A percentile compares a stretch with the other conserved stretches of the same genome.
These are phyloP conservation scores for Hymenoscyphus repandus DNA, from an alignment of 2,329 filamentous ascomycete species.

Conservation along the genomic window DNA sequence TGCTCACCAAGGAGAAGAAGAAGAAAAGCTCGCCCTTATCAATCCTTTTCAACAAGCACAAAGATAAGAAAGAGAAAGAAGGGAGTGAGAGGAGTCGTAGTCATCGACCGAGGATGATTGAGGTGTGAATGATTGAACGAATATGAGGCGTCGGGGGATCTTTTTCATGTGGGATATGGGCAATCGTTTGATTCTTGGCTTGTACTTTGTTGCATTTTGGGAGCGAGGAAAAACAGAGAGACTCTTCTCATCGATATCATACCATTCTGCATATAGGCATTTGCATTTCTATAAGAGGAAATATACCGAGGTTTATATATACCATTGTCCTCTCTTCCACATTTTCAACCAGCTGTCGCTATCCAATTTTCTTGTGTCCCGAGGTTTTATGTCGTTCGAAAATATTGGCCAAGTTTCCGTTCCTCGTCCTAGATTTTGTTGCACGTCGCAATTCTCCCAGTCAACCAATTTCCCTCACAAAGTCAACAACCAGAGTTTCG, in stretches of 20 bases:
- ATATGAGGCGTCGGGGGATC: neutral
- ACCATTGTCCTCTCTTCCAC: neutral
- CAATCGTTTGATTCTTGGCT: neutral
- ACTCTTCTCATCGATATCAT: neutral
- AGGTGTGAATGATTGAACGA: neutral
- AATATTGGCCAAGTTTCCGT: neutral
- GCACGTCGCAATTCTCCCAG: constrained; percentile 3
- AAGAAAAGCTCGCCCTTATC: constrained; percentile 5
- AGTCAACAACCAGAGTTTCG: neutral
- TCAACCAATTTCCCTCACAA: neutral
- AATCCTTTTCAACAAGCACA: constrained; percentile 10
- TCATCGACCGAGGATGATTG: constrained; percentile 9
- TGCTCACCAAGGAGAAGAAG: constrained; percentile 7
- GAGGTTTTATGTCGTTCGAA: no score
- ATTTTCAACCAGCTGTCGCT: no score
- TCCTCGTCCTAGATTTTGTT: neutral
- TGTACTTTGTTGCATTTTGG: neutral
- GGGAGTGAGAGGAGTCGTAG: neutral
- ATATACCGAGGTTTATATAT: neutral
- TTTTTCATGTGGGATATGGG: no score
- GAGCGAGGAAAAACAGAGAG: neutral
- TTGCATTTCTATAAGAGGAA: neutral
- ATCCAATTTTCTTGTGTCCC: no score
- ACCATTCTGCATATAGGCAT: neutral
- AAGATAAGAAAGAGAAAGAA: constrained; percentile 7